Percentiles rank a stretch among this genome's conserved stretches.
These are phyloP conservation scores for Albophoma yamanashiensis DNA, from an alignment of 2,329 filamentous ascomycete genomes.

Conservation along the genomic window DNA sequence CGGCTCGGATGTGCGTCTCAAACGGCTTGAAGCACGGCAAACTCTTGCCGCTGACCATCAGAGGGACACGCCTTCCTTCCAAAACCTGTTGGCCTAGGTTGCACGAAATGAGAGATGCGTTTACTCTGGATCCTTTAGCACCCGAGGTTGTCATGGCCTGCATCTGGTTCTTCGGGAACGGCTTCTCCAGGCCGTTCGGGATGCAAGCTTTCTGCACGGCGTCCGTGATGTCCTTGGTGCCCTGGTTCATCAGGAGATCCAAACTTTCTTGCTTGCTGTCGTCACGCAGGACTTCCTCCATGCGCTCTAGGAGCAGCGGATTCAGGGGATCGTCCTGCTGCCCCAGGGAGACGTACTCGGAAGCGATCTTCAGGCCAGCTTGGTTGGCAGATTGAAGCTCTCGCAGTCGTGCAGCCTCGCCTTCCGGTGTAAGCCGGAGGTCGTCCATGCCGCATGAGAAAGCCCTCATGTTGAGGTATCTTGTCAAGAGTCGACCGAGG, in stretches of 20 bases:
- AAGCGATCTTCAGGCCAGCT: constrained; percentile 69
- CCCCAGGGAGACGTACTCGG: constrained; percentile 79
- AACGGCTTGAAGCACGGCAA: constrained; percentile 88
- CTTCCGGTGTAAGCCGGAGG: constrained; percentile 69
- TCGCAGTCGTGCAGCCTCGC: constrained; percentile 60
- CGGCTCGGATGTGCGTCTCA: constrained; percentile 79
- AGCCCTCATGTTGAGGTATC: constrained; percentile 83
- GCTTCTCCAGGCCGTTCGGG: constrained; percentile 73
- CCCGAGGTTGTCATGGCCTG: constrained; percentile 97
- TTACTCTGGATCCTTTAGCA: constrained; percentile 86
- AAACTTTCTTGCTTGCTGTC: constrained; percentile 83
- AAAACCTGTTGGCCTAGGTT: constrained; percentile 95
- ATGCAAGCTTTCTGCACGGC: constrained; percentile 70
- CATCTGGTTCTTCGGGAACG: constrained; percentile 97
- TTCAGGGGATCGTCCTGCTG: constrained; percentile 53
- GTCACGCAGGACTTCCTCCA: constrained; percentile 86
- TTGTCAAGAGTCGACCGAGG: constrained; percentile 78
- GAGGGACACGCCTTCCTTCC: constrained; percentile 85
- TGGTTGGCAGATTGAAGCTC: constrained; percentile 55
- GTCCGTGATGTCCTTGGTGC: constrained; percentile 60
- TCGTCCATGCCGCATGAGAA: constrained; percentile 98
- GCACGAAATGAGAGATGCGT: constrained; percentile 95
- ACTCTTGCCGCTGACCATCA: constrained; percentile 97
- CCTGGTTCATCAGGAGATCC: constrained; percentile 76
- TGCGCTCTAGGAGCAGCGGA: constrained; percentile 60